Conservation (phyloP, 257 asterid genomes). For the Scutellaria barbata region DNA sequence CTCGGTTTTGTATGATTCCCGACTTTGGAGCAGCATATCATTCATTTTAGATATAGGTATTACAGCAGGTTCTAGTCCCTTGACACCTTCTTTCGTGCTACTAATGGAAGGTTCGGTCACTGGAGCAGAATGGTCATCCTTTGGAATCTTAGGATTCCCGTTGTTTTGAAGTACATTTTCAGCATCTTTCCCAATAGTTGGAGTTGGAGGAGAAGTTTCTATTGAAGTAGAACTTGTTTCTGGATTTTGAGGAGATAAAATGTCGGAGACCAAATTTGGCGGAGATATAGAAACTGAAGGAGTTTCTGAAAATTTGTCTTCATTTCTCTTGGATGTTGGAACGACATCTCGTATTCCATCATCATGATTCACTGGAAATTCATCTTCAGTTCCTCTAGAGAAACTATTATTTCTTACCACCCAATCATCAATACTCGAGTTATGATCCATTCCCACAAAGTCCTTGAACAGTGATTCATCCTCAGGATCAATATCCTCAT, state of each 20-base stretch:
- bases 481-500: conserved; percentile 61
- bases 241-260: conserved; percentile 33
- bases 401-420: conserved; percentile 40
- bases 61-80: conserved; percentile 36
- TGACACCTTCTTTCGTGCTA: conserved; percentile 30
- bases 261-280: conserved; percentile 17
- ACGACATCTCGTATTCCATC: conserved; percentile 30
- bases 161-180: conserved; percentile 31
- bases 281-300: conserved; percentile 38
- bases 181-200: conserved; percentile 35
- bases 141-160: conserved; percentile 24
- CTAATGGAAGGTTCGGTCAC: conserved; percentile 30
- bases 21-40: conserved; percentile 54
- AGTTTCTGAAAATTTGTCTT: conserved; percentile 9
- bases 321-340: conserved; percentile 32
- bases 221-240: conserved; percentile 31
- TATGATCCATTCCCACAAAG: conserved; percentile 37
- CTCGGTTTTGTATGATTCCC: conserved; percentile 49
- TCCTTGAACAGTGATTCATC: conserved; percentile 59
- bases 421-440: conserved; percentile 34
- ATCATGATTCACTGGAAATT: conserved; percentile 31
- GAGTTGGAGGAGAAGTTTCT: conserved; percentile 29
- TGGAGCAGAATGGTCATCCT: conserved; percentile 32
- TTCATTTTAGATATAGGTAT: conserved; percentile 73
- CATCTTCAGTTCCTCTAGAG: conserved; percentile 27